Percentiles rank a stretch among this genome's conserved stretches.
Conservation (phyloP, 2,329 filamentous ascomycete species). For the Fusarium haematococcum region DNA sequence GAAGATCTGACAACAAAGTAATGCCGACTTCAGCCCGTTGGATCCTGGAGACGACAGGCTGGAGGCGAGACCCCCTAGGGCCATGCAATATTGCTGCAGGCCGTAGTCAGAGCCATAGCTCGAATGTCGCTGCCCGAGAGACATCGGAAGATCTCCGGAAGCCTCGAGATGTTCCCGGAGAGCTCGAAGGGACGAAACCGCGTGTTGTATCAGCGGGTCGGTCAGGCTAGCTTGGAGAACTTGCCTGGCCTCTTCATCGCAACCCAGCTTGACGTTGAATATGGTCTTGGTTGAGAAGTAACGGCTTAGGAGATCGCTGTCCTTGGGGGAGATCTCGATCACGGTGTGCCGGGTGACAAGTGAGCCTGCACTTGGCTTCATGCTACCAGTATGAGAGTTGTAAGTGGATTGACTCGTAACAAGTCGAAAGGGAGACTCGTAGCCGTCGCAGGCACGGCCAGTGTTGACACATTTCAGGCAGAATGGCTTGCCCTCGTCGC, state of each 20-base stretch:
- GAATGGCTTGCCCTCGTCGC: constrained; percentile 51
- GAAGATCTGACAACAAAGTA: constrained; percentile 60
- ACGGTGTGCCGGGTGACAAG: constrained; percentile 33
- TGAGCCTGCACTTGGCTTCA: constrained; percentile 30
- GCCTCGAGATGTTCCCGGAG: constrained; percentile 55
- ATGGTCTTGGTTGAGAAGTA: constrained; percentile 58
- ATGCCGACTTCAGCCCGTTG: constrained; percentile 50
- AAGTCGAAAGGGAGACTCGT: constrained; percentile 53
- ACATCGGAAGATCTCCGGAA: constrained; percentile 41
- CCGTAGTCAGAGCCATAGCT: constrained; percentile 52
- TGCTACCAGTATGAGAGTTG: not conserved
- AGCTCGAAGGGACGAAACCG: constrained; percentile 53
- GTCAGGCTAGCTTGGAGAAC: constrained; percentile 53
- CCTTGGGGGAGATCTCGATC: constrained; percentile 35
- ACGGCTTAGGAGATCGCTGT: constrained; percentile 51
- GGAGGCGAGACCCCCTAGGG: constrained; percentile 54
- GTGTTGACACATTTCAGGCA: constrained; percentile 53
- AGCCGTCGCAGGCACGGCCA: constrained; percentile 57
- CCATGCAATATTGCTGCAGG: constrained; percentile 56
- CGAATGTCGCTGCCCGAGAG: constrained; percentile 43
- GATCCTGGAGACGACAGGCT: constrained; percentile 50
- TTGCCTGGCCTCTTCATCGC: constrained; percentile 54
- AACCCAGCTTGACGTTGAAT: constrained; percentile 52
- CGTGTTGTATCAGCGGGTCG: constrained; percentile 52
- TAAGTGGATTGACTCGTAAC: constrained; percentile 36